Percentiles rank a stretch among this genome's conserved stretches.
These are phyloP conservation scores for Debaryomyces tyrocola DNA, from an alignment of 805 yeast genomes.

Conservation along the genomic window DNA sequence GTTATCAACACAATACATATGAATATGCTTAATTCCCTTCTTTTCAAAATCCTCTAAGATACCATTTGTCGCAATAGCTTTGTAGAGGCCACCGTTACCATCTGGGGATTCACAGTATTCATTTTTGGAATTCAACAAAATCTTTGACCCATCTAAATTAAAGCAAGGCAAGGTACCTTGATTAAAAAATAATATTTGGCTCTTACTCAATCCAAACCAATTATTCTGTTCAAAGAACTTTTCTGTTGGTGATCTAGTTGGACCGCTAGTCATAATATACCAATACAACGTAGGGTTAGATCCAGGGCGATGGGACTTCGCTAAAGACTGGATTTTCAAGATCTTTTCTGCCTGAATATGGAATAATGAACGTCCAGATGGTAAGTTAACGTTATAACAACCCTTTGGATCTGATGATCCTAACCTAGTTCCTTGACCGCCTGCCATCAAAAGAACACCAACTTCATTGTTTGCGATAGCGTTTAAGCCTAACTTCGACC, in stretches of 20 bases:
- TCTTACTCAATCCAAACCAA: constrained; percentile 66
- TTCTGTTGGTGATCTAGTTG: constrained; percentile 78
- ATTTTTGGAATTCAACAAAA: constrained; percentile 58
- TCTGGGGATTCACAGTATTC: constrained; percentile 86
- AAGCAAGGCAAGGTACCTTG: constrained; percentile 97
- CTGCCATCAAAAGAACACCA: constrained; percentile 92
- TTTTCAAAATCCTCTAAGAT: constrained; percentile 64
- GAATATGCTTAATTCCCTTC: constrained; percentile 82
- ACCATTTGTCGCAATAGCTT: constrained; percentile 66
- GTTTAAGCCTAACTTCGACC: constrained; percentile 58
- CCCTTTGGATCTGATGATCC: constrained; percentile 94
- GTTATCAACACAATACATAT: constrained; percentile 97
- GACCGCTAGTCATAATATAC: constrained; percentile 94
- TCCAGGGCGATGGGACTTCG: constrained; percentile 30
- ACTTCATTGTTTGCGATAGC: constrained; percentile 74
- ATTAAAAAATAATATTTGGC: constrained; percentile 76
- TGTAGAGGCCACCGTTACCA: constrained; percentile 96
- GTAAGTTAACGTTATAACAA: constrained; percentile 83
- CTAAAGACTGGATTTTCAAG: constrained; percentile 57
- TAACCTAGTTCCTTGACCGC: constrained; percentile 96
- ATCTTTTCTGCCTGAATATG: constrained; percentile 93
- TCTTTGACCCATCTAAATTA: constrained; percentile 62
- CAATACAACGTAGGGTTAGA: constrained; percentile 54
- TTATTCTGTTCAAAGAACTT: constrained; percentile 57
- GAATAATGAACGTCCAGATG: constrained; percentile 80